Evolutionary conservation across 345 rosid genomes (phyloP), one percentile per base, ranked within the genome.

Genomic region (Bruguiera parviflora): DNA sequence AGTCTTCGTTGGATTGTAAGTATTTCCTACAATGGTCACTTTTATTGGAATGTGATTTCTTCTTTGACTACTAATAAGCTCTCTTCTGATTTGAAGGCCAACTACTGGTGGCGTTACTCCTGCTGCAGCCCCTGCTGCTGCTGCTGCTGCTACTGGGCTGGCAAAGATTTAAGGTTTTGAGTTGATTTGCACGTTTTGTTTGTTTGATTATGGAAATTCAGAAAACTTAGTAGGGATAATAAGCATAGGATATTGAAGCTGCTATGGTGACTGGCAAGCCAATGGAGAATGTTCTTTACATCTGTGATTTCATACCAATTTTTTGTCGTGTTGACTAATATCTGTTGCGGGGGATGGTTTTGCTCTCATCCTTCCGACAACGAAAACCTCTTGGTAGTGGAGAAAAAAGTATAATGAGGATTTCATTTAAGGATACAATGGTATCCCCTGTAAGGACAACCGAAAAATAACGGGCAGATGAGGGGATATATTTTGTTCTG

Each of bases 1-100:
- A 84, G 98, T 96, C 24, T 90, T 85, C 51, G 98, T 96, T 69
- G 99, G 99, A 82, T 84, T 96, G 98, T 95, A 80, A 90, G 98
- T 84, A 66, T 63, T 74, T 24, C 66, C 27, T 5, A 9, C 18
- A 25, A 16, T 60, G 49, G 58, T 66, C 57, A 5, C 22, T 5
- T 60, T 65, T 22, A 27, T 25, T 65, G 56, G 61, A 59, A 28
- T 11, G 58, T 24, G 5, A 21, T 60, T 39, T 18, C 20, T 49
- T 75, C 1, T 53, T 37, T 52, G 63, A 3, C 24, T 60, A 5
- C 37, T 72, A 59, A 49, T n/a, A 18, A 55, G 21, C 6, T 58
- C 70, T 53, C 22, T 7, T 58, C 69, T 33, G 11, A 58, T 52
- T 76, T 78, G 76, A 84, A 92, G 98, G 87, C 98, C 97, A 46